Percentiles rank a stretch among this genome's conserved stretches.
These are phyloP conservation scores for Plasmodium coatneyi DNA, from an alignment of 169 alveolate species.

Conservation along the genomic window DNA sequence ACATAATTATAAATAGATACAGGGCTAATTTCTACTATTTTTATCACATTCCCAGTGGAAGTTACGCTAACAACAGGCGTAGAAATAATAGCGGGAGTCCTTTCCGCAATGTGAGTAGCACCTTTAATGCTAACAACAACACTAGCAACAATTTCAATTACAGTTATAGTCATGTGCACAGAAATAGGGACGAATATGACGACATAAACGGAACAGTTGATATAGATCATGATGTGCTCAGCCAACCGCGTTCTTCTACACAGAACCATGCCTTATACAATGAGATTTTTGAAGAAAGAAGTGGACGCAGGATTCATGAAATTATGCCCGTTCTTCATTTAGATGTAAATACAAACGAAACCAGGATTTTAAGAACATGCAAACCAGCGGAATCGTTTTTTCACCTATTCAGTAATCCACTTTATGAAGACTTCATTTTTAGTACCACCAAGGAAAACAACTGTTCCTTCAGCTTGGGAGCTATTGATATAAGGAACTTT, in stretches of 20 bases:
- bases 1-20: slow-evolving; percentile 62
- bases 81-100: slow-evolving; percentile 8
- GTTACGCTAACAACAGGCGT: neutral
- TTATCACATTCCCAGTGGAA: neutral
- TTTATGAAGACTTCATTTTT: slow-evolving; percentile 70
- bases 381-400: slow-evolving; percentile 68
- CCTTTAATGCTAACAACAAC: slow-evolving; percentile 23
- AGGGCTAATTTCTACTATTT: slow-evolving; percentile 70
- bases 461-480: slow-evolving; percentile 75
- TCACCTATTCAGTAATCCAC: slow-evolving; percentile 72
- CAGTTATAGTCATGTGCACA: slow-evolving; percentile 9
- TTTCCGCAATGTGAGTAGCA: neutral
- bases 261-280: slow-evolving; percentile 9
- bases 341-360: slow-evolving; percentile 49
- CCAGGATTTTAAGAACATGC: slow-evolving; percentile 39
- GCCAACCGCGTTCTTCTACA: neutral
- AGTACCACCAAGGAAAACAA: slow-evolving; percentile 77
- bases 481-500: slow-evolving; percentile 57
- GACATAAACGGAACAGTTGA: neutral
- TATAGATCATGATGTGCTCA: slow-evolving; percentile 15
- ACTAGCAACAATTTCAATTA: slow-evolving; percentile 21
- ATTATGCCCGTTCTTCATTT: neutral
- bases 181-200: neutral
- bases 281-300: slow-evolving; percentile 22
- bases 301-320: neutral